phyloP scores from a whole-genome alignment of 352 stramenopile species.

The Hyphochytrium catenoides region DNA sequence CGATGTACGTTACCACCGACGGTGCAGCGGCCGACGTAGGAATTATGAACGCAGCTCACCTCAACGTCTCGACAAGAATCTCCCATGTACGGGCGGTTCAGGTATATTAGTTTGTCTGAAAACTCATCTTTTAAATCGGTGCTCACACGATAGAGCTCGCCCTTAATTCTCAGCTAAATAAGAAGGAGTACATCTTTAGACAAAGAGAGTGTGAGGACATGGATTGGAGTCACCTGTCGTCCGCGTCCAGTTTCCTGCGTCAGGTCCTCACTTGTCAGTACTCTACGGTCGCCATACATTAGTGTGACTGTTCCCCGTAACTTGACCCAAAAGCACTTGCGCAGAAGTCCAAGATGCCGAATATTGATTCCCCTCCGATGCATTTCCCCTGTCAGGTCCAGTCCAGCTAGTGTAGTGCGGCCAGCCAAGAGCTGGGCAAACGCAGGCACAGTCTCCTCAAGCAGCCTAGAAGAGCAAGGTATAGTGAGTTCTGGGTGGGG shows the following conservation, averaged over 20 bases:
- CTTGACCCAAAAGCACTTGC: conserved; percentile 39
- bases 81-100: conserved; percentile 24
- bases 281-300: conserved; percentile 44
- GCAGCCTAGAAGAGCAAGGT: too few relatives aligned
- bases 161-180: too few relatives aligned
- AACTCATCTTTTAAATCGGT: conserved; percentile 9
- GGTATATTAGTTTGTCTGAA: conserved; percentile 21
- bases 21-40: too few relatives aligned
- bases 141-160: conserved; percentile 5
- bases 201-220: too few relatives aligned
- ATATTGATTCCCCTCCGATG: conserved; percentile 69
- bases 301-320: conserved; percentile 43
- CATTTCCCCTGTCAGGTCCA: conserved; percentile 41
- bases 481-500: too few relatives aligned
- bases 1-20: too few relatives aligned
- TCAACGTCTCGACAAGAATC: conserved; percentile 39
- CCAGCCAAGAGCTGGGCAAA: too few relatives aligned
- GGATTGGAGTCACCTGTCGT: too few relatives aligned
- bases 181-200: too few relatives aligned
- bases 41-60: too few relatives aligned
- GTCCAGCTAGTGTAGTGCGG: too few relatives aligned
- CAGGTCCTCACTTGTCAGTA: conserved; percentile 50
- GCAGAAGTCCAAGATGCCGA: conserved; percentile 55
- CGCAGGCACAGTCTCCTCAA: too few relatives aligned
- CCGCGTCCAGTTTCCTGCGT: conserved; percentile 50